A percentile compares a stretch with the other conserved stretches of the same genome.
These are phyloP conservation scores for Exophiala sideris DNA, from an alignment of 2,329 filamentous ascomycete genomes.

Conservation along the genomic window DNA sequence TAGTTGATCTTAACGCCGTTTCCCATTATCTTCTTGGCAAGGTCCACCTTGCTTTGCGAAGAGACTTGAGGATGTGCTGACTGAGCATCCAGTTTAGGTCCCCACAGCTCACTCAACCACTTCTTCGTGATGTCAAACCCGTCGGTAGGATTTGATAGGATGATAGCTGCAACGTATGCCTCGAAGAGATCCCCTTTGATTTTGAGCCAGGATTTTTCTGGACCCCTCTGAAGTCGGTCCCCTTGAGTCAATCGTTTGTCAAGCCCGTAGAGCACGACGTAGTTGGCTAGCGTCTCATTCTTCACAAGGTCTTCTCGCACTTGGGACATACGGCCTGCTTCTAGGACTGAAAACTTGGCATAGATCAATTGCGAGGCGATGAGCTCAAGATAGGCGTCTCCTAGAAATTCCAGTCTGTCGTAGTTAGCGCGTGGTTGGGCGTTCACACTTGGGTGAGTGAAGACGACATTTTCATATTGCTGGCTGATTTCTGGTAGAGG, in stretches of 20 bases:
- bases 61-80: slow-evolving; percentile 26
- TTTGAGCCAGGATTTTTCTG: slow-evolving; percentile 57
- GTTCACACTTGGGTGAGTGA: slow-evolving; percentile 22
- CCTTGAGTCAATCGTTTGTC: slow-evolving; percentile 60
- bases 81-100: slow-evolving; percentile 53
- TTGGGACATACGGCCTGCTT: slow-evolving; percentile 68
- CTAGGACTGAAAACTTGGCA: slow-evolving; percentile 62
- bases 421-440: slow-evolving; percentile 50
- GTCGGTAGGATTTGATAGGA: slow-evolving; percentile 60
- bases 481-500: slow-evolving; percentile 22
- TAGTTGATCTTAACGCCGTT: slow-evolving; percentile 62
- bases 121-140: slow-evolving; percentile 58
- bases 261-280: slow-evolving; percentile 68
- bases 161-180: slow-evolving; percentile 77
- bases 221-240: slow-evolving; percentile 32
- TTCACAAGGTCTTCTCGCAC: slow-evolving; percentile 75
- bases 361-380: slow-evolving; percentile 73
- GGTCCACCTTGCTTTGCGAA: slow-evolving; percentile 51
- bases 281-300: slow-evolving; percentile 72
- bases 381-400: slow-evolving; percentile 80
- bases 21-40: slow-evolving; percentile 53
- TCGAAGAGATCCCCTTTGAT: slow-evolving; percentile 85
- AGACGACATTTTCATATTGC: slow-evolving; percentile 18
- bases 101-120: slow-evolving; percentile 78
- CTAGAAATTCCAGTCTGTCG: slow-evolving; percentile 82